Evolutionary conservation across 257 asterid genomes (phyloP).

Genomic region (Parsonsia alboflavescens): DNA sequence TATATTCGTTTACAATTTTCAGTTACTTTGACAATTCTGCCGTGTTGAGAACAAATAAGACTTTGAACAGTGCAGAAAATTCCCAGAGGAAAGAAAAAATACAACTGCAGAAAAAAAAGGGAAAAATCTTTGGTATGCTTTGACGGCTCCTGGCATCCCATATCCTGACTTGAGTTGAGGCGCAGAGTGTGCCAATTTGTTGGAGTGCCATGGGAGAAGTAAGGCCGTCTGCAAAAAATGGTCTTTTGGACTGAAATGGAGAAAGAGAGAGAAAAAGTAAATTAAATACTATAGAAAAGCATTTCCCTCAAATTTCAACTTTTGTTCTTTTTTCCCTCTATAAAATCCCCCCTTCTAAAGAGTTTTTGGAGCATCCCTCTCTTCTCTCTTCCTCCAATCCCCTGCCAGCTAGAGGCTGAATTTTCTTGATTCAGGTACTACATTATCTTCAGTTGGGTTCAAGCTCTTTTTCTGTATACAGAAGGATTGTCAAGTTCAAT

Average conservation of each 20-base stretch:
- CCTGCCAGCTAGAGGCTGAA: background rate
- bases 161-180: slow-evolving; percentile 6
- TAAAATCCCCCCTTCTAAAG: slow-evolving; percentile 3
- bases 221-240: background rate
- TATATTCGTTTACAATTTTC: background rate
- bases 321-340: slow-evolving; percentile 6
- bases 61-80: background rate
- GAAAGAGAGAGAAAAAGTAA: background rate
- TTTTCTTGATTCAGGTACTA: slow-evolving; percentile 16
- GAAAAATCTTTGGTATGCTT: background rate
- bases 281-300: background rate
- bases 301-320: background rate
- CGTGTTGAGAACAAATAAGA: background rate
- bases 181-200: slow-evolving; percentile 6
- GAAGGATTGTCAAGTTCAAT: background rate
- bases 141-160: background rate
- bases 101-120: too few species aligned
- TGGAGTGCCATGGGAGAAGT: too few species aligned
- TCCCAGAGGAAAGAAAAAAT: too few species aligned
- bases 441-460: background rate
- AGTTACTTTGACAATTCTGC: background rate
- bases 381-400: background rate
- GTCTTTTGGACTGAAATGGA: background rate
- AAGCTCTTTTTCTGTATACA: background rate
- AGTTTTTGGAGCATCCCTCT: slow-evolving; percentile 5